Evolutionary conservation across 2,329 filamentous ascomycete genomes (phyloP).

Genomic region (Colletotrichum higginsianum): DNA sequence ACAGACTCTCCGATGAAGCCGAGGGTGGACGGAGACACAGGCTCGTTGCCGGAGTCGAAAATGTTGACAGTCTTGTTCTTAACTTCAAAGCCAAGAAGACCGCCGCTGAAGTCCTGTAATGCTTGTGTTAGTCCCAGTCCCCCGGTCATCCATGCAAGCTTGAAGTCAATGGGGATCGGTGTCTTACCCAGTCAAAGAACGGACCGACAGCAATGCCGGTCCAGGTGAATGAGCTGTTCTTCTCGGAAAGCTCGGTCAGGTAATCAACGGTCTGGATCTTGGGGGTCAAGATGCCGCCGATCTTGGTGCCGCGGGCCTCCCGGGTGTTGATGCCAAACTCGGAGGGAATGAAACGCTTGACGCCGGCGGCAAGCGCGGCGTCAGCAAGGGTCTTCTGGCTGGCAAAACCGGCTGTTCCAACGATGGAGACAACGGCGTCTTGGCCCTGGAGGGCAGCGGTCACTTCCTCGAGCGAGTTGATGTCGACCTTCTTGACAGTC

Average conservation of each 20-base stretch:
- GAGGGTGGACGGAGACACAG: conserved; percentile 66
- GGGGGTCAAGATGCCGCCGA: conserved; percentile 48
- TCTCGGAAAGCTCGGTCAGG: conserved; percentile 38
- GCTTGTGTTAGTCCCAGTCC: background rate
- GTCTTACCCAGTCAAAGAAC: conserved; percentile 73
- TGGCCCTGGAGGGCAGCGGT: conserved; percentile 63
- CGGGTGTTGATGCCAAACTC: conserved; percentile 63
- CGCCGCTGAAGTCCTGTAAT: conserved; percentile 59
- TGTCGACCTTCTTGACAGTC: conserved; percentile 63
- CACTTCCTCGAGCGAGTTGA: conserved; percentile 59
- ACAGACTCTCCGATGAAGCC: conserved; percentile 66
- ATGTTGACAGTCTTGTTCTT: conserved; percentile 65
- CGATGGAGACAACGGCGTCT: conserved; percentile 69
- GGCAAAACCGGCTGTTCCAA: conserved; percentile 59
- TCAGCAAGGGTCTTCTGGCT: conserved; percentile 67
- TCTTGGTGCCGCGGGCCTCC: conserved; percentile 44
- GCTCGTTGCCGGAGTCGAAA: conserved; percentile 69
- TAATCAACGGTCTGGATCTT: conserved; percentile 47
- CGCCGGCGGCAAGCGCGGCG: conserved; percentile 68
- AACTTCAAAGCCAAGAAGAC: conserved; percentile 67
- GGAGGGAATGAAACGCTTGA: conserved; percentile 71
- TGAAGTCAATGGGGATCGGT: background rate
- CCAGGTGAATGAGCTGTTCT: conserved; percentile 65
- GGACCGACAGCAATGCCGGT: conserved; percentile 70
- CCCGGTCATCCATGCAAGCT: background rate